Base-by-base conservation (phyloP, 495 filamentous ascomycete genomes). In the Lasiosphaeria hispida region DNA sequence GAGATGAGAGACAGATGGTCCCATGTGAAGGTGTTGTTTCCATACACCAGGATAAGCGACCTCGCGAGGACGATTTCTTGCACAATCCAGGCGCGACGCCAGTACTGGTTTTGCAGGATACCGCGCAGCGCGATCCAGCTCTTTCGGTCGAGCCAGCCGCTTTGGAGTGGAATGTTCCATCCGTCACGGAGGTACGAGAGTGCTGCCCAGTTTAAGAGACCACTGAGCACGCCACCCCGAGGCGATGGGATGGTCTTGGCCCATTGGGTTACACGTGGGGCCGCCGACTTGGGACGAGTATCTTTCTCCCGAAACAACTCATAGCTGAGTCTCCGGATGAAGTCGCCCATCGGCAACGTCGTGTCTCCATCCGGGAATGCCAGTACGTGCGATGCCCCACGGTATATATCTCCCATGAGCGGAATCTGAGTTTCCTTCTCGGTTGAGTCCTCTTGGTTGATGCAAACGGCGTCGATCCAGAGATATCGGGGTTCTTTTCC, bases 1-100 rank as follows among this genome's bases (percentile, higher is more conserved):
- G 48, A 50, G 48, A 50, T 19, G 48, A 13, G n/a, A 10, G 48
- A 50, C 48, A 50, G 48, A 6, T 50, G 23, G 34, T 37, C 35
- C 48, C 30, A 50, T 13, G 48, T 19, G 10, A 50, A 17, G 15
- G 45, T 14, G 45, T 49, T 49, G 18, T 49, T 49, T 8, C 30
- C 48, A 15, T 50, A 50, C 19, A 50, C 48, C 30, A 50, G 48
- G 48, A 37, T 19, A 8, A 17, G 48, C 30, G 48, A 50, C 10
- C 34, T 50, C 14, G 48, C 30, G 48, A 50, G 48, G 30, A 50
- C 48, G 35, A 36, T 37, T 50, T 50, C 48, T 36, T 50, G 48
- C 35, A 50, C 48, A 4, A 50, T 50, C 48, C 48, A 50, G 35
- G 48, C 30, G 48, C 48, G 30, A 33, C 48, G 48, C 48, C 48